A percentile compares a stretch with the other conserved stretches of the same genome.
These are phyloP conservation scores for Leccinum boreale DNA, from an alignment of 768 basidiomycete species.

Conservation along the genomic window DNA sequence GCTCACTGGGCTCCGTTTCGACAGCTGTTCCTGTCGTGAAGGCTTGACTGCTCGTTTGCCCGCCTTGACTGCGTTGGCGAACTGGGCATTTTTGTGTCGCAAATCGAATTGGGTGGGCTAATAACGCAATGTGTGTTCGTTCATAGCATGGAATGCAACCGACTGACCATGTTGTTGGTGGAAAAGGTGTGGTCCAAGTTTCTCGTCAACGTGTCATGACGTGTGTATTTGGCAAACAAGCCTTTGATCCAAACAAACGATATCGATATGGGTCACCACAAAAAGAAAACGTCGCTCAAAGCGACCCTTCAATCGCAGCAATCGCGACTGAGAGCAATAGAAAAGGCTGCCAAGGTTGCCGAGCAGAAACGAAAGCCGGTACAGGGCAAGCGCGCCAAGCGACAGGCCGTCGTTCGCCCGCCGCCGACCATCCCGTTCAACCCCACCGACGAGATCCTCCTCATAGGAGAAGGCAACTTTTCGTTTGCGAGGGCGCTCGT, in stretches of 20 bases:
- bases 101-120: conserved; percentile 84
- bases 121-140: neutral
- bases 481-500: conserved; percentile 82
- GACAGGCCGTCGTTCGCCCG: conserved; percentile 22
- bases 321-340: conserved; percentile 56
- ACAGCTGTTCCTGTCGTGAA: conserved; percentile 67
- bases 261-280: conserved; percentile 42
- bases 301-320: conserved; percentile 69
- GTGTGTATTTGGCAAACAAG: conserved; percentile 25
- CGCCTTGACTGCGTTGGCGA: conserved; percentile 65
- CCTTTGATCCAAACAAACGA: conserved; percentile 31
- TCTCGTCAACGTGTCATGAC: conserved; percentile 18
- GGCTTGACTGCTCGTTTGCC: conserved; percentile 76
- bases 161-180: conserved; percentile 30
- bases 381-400: conserved; percentile 21
- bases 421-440: conserved; percentile 64
- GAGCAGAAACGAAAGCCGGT: conserved; percentile 42
- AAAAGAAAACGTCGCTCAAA: conserved; percentile 58
- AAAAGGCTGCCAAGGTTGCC: conserved; percentile 44
- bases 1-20: conserved; percentile 72
- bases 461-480: conserved; percentile 95
- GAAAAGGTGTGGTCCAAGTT: too few species aligned
- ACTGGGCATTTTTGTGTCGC: conserved; percentile 76
- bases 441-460: conserved; percentile 62
- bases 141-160: neutral